phyloP scores from a whole-genome alignment of 352 stramenopile genomes.

The Pythium brachiatum region DNA sequence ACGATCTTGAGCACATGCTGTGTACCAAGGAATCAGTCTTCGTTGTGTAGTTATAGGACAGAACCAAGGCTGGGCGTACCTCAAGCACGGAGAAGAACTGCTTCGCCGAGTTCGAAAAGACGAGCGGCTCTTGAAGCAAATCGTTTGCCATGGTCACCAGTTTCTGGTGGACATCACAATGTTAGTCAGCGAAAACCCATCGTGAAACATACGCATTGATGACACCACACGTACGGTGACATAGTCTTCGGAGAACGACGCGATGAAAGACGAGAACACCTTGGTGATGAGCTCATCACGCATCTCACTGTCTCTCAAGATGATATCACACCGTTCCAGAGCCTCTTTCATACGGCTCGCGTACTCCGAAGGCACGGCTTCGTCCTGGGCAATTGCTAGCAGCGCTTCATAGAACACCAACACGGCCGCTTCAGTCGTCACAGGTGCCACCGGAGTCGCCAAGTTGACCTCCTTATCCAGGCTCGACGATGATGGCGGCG shows the following conservation, averaged over 20 bases:
- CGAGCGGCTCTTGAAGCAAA: conserved; percentile 62
- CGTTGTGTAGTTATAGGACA: conserved; percentile 1
- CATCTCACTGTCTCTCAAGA: conserved; percentile 68
- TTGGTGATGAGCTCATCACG: conserved; percentile 67
- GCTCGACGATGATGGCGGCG: conserved; percentile 40
- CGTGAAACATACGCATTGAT: neutral
- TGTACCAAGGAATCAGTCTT: neutral
- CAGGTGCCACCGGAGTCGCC: conserved; percentile 21
- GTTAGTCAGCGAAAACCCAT: neutral
- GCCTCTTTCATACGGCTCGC: conserved; percentile 37
- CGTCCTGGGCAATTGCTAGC: conserved; percentile 44
- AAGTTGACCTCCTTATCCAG: conserved; percentile 43
- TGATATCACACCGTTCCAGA: conserved; percentile 51
- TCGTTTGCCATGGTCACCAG: conserved; percentile 45
- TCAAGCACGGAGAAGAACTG: conserved; percentile 71
- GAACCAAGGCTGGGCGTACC: conserved; percentile 27
- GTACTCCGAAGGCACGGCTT: conserved; percentile 37
- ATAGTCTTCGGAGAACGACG: conserved; percentile 64
- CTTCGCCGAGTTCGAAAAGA: conserved; percentile 49
- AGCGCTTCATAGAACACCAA: conserved; percentile 54
- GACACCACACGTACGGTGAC: conserved; percentile 37
- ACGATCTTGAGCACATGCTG: conserved; percentile 60
- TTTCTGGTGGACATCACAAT: conserved; percentile 41
- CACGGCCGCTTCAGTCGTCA: conserved; percentile 33
- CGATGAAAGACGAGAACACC: conserved; percentile 56